These are phyloP conservation scores for Stagonosporopsis tanaceti DNA, from an alignment of 2,329 filamentous ascomycete species.

Conservation along the genomic window DNA sequence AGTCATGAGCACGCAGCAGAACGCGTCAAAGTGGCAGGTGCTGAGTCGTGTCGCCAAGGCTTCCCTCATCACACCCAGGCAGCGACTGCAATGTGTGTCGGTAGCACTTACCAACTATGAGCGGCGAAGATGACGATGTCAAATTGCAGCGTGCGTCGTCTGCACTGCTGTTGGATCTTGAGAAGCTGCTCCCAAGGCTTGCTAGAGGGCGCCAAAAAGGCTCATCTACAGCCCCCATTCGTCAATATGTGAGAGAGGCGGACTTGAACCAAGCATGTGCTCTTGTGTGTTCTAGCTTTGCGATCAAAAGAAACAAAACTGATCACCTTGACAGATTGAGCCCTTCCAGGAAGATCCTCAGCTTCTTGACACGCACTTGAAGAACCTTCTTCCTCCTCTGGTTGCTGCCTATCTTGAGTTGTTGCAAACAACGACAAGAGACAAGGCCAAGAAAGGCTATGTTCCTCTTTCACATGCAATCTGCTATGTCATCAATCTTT, in stretches of 20 bases:
- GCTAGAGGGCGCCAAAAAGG: conserved; percentile 47
- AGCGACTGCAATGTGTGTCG: conserved; percentile 4
- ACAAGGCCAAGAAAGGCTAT: conserved; percentile 31
- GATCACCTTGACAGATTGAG: conserved; percentile 64
- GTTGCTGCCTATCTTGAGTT: conserved; percentile 78
- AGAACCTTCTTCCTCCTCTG: conserved; percentile 75
- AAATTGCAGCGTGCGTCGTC: conserved; percentile 55
- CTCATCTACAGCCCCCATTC: conserved; percentile 36
- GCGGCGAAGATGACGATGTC: conserved; percentile 56
- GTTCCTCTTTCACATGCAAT: conserved; percentile 63
- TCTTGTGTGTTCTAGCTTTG: conserved; percentile 31
- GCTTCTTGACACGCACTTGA: conserved; percentile 84
- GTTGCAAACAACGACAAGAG: conserved; percentile 53
- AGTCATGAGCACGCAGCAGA: conserved; percentile 41
- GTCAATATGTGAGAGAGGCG: conserved; percentile 47
- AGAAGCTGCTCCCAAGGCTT: conserved; percentile 44
- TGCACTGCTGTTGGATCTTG: conserved; percentile 41
- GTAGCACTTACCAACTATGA: conserved; percentile 38
- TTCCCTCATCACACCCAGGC: conserved; percentile 4
- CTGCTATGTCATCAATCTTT: conserved; percentile 81
- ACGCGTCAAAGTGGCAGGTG: conserved; percentile 36
- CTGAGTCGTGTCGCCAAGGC: conserved; percentile 39
- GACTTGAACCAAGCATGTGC: conserved; percentile 53
- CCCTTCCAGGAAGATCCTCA: conserved; percentile 96
- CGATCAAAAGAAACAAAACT: not conserved